A percentile compares a stretch with the other conserved stretches of the same genome.
These are phyloP conservation scores for Coemansia sp. DNA, from an alignment of 192 early-diverging fungal species.

Conservation along the genomic window DNA sequence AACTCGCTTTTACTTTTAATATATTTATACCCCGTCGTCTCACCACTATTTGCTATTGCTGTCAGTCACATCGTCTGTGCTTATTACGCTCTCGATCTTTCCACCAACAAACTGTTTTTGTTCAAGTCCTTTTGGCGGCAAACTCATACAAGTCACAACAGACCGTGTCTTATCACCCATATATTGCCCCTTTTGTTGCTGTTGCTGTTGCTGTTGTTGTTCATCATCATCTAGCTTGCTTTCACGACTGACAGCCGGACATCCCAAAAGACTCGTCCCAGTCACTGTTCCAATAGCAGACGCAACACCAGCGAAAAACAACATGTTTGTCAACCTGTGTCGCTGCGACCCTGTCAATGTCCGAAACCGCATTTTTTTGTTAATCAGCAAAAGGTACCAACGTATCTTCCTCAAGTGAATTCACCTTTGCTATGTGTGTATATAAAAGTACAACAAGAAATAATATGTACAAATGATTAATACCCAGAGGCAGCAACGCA, in stretches of 20 bases:
- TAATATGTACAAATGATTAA: constrained; percentile 4
- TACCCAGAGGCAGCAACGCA: too few species aligned
- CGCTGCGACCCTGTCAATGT: constrained; percentile 49
- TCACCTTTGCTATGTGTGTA: too few species aligned
- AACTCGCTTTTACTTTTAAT: too few species aligned
- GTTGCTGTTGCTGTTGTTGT: constrained; percentile 3
- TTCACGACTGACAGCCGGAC: constrained; percentile 47
- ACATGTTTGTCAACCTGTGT: constrained; percentile 48
- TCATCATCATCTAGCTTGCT: constrained; percentile 32
- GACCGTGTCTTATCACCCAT: too few species aligned
- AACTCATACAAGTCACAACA: background rate
- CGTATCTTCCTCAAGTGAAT: too few species aligned
- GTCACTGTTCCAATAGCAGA: constrained; percentile 50
- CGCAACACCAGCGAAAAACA: constrained; percentile 43
- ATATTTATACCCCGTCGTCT: too few species aligned
- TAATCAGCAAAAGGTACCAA: too few species aligned
- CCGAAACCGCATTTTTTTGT: constrained; percentile 45
- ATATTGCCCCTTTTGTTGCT: too few species aligned
- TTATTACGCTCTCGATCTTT: constrained; percentile 14
- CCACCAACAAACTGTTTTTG: constrained; percentile 26
- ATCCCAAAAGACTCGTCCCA: constrained; percentile 49
- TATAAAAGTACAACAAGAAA: constrained; percentile 3
- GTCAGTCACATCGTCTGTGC: background rate
- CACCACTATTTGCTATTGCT: background rate
- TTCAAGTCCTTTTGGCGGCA: constrained; percentile 12